Evolutionary conservation across 1,139 yeast genomes (phyloP).

Genomic region (Kodamaea alishanica): DNA sequence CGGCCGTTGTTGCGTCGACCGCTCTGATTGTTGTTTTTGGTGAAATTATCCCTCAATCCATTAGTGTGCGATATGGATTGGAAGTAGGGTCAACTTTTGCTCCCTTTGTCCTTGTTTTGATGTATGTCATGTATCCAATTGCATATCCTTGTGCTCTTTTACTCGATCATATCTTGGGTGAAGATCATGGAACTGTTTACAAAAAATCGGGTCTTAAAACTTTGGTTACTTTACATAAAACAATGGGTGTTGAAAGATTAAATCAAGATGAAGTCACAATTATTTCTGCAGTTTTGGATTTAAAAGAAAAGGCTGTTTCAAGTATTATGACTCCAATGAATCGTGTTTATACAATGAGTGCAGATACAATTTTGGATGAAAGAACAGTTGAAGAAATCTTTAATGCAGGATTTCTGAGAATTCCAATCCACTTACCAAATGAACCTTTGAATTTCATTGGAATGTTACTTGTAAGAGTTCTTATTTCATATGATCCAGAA

Average conservation of each 20-base stretch:
- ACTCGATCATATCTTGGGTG: slow-evolving; percentile 81
- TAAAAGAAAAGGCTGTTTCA: slow-evolving; percentile 85
- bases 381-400: slow-evolving; percentile 83
- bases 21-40: slow-evolving; percentile 93
- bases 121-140: slow-evolving; percentile 88
- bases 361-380: slow-evolving; percentile 82
- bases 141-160: slow-evolving; percentile 87
- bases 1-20: slow-evolving; percentile 91
- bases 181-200: slow-evolving; percentile 94
- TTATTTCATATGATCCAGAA: slow-evolving; percentile 95
- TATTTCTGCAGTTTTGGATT: slow-evolving; percentile 87
- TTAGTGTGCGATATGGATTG: slow-evolving; percentile 88
- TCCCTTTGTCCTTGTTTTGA: slow-evolving; percentile 78
- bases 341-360: slow-evolving; percentile 84
- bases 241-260: slow-evolving; percentile 92
- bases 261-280: slow-evolving; percentile 96
- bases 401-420: slow-evolving; percentile 91
- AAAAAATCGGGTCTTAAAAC: slow-evolving; percentile 92
- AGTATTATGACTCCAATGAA: slow-evolving; percentile 93
- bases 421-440: slow-evolving; percentile 89
- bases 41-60: slow-evolving; percentile 92
- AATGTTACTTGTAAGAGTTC: slow-evolving; percentile 86
- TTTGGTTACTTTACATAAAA: slow-evolving; percentile 84
- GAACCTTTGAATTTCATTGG: slow-evolving; percentile 92
- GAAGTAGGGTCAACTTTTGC: slow-evolving; percentile 88